Percentiles rank a stretch among this genome's conserved stretches.
Conservation (phyloP, 2,329 filamentous ascomycete species). For the Trichoderma oligosporum region DNA sequence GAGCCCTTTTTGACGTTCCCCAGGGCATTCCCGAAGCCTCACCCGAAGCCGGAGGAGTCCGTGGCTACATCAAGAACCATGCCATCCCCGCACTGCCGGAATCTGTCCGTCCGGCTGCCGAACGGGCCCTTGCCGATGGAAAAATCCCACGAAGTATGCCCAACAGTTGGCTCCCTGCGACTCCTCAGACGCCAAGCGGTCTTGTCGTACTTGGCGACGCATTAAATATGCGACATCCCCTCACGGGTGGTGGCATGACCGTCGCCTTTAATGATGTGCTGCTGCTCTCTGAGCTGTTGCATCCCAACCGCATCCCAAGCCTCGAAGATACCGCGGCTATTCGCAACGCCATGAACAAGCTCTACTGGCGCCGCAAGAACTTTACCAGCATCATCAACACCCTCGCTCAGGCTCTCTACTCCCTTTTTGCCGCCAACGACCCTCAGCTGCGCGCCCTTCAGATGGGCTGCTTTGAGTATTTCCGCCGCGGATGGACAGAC, state of each 20-base stretch:
- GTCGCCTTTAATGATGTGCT: conserved; percentile 93
- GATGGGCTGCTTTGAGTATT: conserved; percentile 89
- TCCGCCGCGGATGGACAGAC: conserved; percentile 69
- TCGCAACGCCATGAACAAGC: conserved; percentile 62
- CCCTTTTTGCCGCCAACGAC: conserved; percentile 83
- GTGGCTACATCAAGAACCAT: conserved; percentile 74
- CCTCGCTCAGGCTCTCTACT: conserved; percentile 90
- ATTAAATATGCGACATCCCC: conserved; percentile 98
- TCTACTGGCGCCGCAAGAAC: conserved; percentile 85
- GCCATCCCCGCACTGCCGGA: conserved; percentile 75
- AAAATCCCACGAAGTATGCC: conserved; percentile 83
- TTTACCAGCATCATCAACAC: conserved; percentile 91
- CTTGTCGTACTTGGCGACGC: conserved; percentile 87
- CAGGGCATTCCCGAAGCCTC: conserved; percentile 70
- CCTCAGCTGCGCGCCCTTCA: conserved; percentile 74
- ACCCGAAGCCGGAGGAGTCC: conserved; percentile 73
- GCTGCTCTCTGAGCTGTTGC: conserved; percentile 69
- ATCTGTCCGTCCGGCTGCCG: conserved; percentile 68
- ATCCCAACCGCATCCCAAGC: conserved; percentile 62
- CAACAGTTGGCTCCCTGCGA: conserved; percentile 86
- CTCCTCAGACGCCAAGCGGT: conserved; percentile 53
- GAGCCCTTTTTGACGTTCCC: conserved; percentile 84
- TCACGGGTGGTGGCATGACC: conserved; percentile 97
- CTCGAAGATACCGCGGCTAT: conserved; percentile 67
- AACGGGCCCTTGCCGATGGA: conserved; percentile 71